Conservation (phyloP, 345 rosid genomes). For the Schrenkiella parvula region DNA sequence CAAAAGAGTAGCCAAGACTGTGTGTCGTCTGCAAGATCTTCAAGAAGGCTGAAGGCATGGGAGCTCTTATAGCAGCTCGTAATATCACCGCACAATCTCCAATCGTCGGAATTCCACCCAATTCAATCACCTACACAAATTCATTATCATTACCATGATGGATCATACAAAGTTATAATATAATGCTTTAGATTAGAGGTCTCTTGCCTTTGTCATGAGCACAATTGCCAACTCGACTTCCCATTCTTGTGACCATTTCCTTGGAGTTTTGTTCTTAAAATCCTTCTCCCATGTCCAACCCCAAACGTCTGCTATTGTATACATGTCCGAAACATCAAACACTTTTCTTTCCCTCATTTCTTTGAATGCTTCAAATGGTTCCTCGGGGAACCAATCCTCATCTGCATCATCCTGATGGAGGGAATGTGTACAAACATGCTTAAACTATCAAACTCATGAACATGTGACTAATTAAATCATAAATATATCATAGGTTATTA, state of each 20-base stretch:
- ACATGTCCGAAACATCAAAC: conserved; percentile 82
- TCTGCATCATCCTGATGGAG: conserved; percentile 66
- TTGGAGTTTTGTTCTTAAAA: conserved; percentile 64
- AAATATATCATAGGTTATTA: not conserved
- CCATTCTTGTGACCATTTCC: conserved; percentile 92
- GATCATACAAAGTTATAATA: not conserved
- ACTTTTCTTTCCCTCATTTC: conserved; percentile 77
- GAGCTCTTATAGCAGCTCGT: conserved; percentile 80
- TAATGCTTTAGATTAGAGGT: not conserved
- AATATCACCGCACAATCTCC: conserved; percentile 89
- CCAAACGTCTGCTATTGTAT: conserved; percentile 96
- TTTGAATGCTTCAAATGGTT: conserved; percentile 77
- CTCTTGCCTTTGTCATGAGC: conserved; percentile 71
- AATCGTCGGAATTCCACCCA: conserved; percentile 82
- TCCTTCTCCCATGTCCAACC: conserved; percentile 99
- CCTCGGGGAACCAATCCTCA: conserved; percentile 93
- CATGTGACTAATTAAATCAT: conserved; percentile 5
- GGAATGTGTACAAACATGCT: conserved; percentile 12
- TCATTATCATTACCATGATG: not conserved
- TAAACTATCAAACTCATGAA: not conserved
- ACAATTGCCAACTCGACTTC: conserved; percentile 87
- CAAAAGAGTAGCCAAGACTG: conserved; percentile 68
- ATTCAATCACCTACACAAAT: conserved; percentile 66
- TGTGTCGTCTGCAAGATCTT: conserved; percentile 80
- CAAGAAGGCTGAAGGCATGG: conserved; percentile 84